A percentile compares a stretch with the other conserved stretches of the same genome.
phyloP scores from a whole-genome alignment of 2,329 filamentous ascomycete species.

The Emmonsiellopsis sp. region DNA sequence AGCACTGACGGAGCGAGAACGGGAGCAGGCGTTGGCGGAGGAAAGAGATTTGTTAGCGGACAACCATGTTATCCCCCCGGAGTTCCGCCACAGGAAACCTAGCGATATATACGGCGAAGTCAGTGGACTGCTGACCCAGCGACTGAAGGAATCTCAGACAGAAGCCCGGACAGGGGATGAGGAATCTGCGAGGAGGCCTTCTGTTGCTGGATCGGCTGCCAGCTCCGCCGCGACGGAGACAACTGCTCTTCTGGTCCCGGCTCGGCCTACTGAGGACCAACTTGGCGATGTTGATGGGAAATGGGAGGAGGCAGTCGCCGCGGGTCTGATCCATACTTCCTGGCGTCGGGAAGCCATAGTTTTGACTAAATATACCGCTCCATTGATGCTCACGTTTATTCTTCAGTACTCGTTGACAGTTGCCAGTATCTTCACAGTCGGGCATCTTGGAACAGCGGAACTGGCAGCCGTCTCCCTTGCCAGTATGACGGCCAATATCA shows the following conservation, averaged over 20 bases:
- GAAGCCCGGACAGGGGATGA: conserved; percentile 12
- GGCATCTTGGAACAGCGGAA: conserved; percentile 62
- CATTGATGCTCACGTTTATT: conserved; percentile 64
- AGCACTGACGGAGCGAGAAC: conserved; percentile 43
- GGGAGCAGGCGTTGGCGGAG: conserved; percentile 45
- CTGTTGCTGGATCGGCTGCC: neutral
- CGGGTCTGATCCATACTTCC: conserved; percentile 75
- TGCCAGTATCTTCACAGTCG: conserved; percentile 69
- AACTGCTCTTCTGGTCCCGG: conserved; percentile 39
- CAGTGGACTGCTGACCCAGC: conserved; percentile 6
- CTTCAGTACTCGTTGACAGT: conserved; percentile 81
- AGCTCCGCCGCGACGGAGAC: conserved; percentile 31
- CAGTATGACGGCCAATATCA: conserved; percentile 74
- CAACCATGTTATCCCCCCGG: conserved; percentile 49
- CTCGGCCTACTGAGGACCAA: conserved; percentile 37
- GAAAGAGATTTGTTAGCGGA: conserved; percentile 51
- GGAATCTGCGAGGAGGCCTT: conserved; percentile 8
- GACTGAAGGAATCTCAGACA: conserved; percentile 9
- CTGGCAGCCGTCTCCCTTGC: conserved; percentile 59
- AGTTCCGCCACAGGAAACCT: conserved; percentile 25
- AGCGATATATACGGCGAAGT: conserved; percentile 17
- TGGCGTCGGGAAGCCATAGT: conserved; percentile 87
- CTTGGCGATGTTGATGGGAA: conserved; percentile 53
- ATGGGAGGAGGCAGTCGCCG: conserved; percentile 77
- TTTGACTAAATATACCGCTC: conserved; percentile 60